Evolutionary conservation across 306 rosid species (phyloP).

Genomic region (Lathyrus tuberosus): DNA sequence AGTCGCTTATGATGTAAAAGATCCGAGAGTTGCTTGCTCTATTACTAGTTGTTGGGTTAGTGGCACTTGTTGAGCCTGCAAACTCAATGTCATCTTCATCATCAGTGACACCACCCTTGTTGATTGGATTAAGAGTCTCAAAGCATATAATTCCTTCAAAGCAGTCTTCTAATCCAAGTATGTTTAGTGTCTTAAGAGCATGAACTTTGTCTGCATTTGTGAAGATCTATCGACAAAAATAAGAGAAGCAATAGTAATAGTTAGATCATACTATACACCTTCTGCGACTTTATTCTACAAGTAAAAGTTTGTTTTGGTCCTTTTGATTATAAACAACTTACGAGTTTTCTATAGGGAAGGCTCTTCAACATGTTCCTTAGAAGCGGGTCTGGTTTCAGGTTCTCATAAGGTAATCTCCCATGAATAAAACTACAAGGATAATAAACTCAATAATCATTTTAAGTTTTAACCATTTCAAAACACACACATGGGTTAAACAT

Average conservation of each 20-base stretch:
- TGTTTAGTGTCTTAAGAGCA: slow-evolving; percentile 63
- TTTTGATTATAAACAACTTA: slow-evolving; percentile 45
- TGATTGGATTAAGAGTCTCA: slow-evolving; percentile 80
- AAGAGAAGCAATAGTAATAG: not conserved
- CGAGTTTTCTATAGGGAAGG: slow-evolving; percentile 77
- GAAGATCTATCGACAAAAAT: slow-evolving; percentile 59
- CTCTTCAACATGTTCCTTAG: slow-evolving; percentile 64
- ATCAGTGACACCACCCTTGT: slow-evolving; percentile 56
- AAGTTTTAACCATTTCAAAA: slow-evolving; percentile 18
- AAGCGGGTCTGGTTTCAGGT: slow-evolving; percentile 74
- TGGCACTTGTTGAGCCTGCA: slow-evolving; percentile 47
- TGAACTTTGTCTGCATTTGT: slow-evolving; percentile 86
- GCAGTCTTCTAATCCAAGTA: slow-evolving; percentile 84
- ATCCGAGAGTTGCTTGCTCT: slow-evolving; percentile 40
- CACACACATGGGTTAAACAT: not conserved
- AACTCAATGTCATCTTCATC: slow-evolving; percentile 72
- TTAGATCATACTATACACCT: slow-evolving; percentile 20
- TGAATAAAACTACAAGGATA: slow-evolving; percentile 64
- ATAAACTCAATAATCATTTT: slow-evolving; percentile 4
- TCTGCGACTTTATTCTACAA: not conserved
- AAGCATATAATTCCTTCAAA: slow-evolving; percentile 90
- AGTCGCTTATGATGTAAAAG: slow-evolving; percentile 73
- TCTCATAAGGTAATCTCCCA: slow-evolving; percentile 92
- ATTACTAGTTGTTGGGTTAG: slow-evolving; percentile 18
- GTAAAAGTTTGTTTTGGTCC: not conserved